Percentiles rank a stretch among this genome's conserved stretches.
Evolutionary conservation across 2,329 filamentous ascomycete species (phyloP).

Genomic region (Colletotrichum melonis): DNA sequence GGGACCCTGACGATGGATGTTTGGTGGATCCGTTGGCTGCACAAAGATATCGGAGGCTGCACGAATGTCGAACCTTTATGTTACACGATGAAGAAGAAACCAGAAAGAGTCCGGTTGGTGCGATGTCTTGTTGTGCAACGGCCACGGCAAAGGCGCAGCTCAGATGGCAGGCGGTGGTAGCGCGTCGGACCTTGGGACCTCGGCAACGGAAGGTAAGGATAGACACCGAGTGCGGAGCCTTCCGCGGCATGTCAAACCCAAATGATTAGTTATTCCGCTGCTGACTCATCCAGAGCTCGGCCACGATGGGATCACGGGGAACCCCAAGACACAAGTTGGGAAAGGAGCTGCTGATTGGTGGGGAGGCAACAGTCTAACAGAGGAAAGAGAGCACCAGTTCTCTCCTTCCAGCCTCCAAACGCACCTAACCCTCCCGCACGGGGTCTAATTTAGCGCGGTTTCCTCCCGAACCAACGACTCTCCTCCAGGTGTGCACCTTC

Average conservation of each 20-base stretch:
- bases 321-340: neutral
- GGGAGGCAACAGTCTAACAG: too few relatives aligned
- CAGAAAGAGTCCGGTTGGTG: neutral
- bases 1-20: neutral
- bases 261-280: conserved; percentile 22
- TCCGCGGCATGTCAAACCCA: neutral
- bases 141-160: conserved; percentile 11
- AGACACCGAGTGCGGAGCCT: conserved; percentile 2
- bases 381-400: neutral
- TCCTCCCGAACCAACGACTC: too few relatives aligned
- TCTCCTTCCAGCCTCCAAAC: too few relatives aligned
- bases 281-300: conserved; percentile 17
- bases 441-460: neutral
- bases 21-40: neutral
- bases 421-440: neutral
- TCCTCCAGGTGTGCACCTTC: too few relatives aligned
- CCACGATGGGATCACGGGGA: neutral
- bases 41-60: neutral
- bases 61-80: neutral
- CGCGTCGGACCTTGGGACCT: conserved; percentile 33
- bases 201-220: conserved; percentile 23
- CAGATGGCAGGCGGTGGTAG: conserved; percentile 3
- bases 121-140: conserved; percentile 3
- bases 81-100: conserved; percentile 2
- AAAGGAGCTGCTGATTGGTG: neutral